Conservation (phyloP, 148 eudicot genomes). For the Rhododendron griersonianum region DNA sequence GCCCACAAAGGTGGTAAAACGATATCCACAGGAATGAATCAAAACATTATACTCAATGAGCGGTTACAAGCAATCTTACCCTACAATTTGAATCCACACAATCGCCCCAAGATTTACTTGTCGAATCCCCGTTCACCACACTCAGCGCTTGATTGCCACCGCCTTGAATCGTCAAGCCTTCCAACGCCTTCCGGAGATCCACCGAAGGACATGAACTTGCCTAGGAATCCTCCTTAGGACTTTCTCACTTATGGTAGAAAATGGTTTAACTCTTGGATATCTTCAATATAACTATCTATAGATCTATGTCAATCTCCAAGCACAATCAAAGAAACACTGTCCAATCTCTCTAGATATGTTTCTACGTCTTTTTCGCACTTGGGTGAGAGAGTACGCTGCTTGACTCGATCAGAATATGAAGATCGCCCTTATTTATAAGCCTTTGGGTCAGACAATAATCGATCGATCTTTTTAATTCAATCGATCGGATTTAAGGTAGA, state of each 20-base stretch:
- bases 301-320: neutral
- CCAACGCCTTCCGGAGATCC: neutral
- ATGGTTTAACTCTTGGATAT: neutral
- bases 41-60: neutral
- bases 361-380: neutral
- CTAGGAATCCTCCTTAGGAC: neutral
- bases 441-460: too few relatives aligned
- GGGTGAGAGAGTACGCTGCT: neutral
- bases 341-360: neutral
- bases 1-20: neutral
- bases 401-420: neutral
- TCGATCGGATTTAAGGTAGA: neutral
- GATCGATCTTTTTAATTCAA: neutral
- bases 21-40: neutral
- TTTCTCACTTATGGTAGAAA: neutral
- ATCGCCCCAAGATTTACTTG: neutral
- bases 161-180: neutral
- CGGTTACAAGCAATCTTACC: neutral
- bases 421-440: neutral
- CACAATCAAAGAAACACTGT: neutral
- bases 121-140: neutral
- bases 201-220: neutral
- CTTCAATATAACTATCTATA: neutral
- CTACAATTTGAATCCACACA: neutral
- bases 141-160: neutral